These are phyloP conservation scores for Quercus mongolica DNA, from an alignment of 306 rosid genomes.

Conservation along the genomic window DNA sequence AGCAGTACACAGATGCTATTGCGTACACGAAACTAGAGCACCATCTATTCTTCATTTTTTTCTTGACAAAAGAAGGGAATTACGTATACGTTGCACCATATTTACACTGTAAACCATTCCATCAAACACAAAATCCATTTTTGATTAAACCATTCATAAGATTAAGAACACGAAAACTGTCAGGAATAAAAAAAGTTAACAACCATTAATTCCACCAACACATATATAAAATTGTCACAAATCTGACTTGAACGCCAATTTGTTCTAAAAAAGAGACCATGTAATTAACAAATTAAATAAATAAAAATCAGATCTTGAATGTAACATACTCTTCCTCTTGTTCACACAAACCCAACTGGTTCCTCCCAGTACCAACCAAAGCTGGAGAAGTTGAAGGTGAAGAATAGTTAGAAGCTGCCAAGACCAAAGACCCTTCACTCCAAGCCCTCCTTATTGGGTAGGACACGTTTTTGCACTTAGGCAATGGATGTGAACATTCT, in stretches of 20 bases:
- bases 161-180: background rate
- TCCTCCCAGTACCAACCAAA: background rate
- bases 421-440: slow-evolving; percentile 36
- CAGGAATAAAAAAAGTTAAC: background rate
- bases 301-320: slow-evolving; percentile 16
- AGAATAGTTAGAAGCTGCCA: slow-evolving; percentile 11
- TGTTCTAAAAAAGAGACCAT: background rate
- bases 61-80: background rate
- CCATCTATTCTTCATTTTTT: background rate
- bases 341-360: slow-evolving; percentile 5
- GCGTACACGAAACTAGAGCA: background rate
- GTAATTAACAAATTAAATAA: background rate
- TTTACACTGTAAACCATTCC: background rate
- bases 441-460: slow-evolving; percentile 40
- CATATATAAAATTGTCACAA: background rate
- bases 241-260: background rate
- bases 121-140: background rate
- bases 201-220: background rate
- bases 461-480: slow-evolving; percentile 9
- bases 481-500: background rate
- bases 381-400: slow-evolving; percentile 20
- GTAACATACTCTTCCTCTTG: slow-evolving; percentile 2
- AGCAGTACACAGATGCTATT: background rate
- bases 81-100: background rate
- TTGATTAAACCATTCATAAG: background rate